A percentile compares a stretch with the other conserved stretches of the same genome.
Evolutionary conservation across 106 monocot genomes (phyloP).

Genomic region (Dioscorea alata): DNA sequence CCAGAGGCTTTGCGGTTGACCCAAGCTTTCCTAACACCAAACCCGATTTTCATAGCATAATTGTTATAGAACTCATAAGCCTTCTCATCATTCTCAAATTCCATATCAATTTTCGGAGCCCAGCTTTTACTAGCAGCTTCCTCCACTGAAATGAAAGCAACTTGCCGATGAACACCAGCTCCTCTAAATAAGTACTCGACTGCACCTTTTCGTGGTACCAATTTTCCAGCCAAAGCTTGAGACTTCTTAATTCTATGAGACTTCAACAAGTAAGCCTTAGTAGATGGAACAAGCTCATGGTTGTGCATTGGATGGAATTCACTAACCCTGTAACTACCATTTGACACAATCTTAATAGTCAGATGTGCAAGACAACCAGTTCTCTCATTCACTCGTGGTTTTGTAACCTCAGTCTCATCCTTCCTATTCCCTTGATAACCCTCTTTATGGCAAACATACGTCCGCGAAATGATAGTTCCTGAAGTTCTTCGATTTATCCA

Average conservation of each 20-base stretch:
- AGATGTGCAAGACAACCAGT: conserved; percentile 13
- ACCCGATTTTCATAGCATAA: conserved; percentile 34
- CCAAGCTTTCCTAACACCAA: conserved; percentile 35
- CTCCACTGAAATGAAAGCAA: conserved; percentile 11
- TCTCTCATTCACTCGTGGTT: conserved; percentile 6
- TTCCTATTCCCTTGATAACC: conserved; percentile 8
- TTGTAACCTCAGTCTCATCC: conserved; percentile 8
- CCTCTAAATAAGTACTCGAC: conserved; percentile 10
- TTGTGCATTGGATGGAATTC: conserved; percentile 15
- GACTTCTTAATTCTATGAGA: not conserved
- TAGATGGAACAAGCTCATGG: conserved; percentile 8
- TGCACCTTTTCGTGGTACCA: conserved; percentile 7
- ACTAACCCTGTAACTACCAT: conserved; percentile 1
- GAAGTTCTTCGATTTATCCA: not conserved
- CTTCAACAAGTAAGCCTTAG: not conserved
- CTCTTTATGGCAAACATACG: not conserved
- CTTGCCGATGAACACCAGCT: conserved; percentile 11
- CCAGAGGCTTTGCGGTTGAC: conserved; percentile 23
- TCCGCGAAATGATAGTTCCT: not conserved
- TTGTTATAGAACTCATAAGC: conserved; percentile 39
- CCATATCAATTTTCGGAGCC: conserved; percentile 41
- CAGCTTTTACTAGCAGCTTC: conserved; percentile 20
- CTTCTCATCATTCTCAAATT: conserved; percentile 45
- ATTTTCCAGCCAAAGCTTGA: not conserved
- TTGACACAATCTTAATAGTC: conserved; percentile 1